A percentile compares a stretch with the other conserved stretches of the same genome.
Conservation (phyloP, 805 yeast species). For the Candida boleticola region DNA sequence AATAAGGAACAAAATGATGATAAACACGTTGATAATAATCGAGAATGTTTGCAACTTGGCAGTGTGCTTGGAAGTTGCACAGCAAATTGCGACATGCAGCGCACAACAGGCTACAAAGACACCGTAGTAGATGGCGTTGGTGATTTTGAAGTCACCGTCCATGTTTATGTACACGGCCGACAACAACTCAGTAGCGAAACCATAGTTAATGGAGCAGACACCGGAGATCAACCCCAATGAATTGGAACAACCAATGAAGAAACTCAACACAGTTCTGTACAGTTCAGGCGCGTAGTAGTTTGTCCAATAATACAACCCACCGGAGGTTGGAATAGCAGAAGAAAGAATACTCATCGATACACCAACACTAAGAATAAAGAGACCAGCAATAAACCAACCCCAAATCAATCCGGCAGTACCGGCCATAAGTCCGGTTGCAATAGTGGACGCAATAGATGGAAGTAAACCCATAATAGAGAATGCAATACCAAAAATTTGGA, state of each 20-base stretch:
- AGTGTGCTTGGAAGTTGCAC: constrained; percentile 53
- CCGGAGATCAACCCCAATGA: constrained; percentile 67
- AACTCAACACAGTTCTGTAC: constrained; percentile 52
- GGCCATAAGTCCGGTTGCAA: constrained; percentile 21
- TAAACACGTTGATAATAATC: constrained; percentile 49
- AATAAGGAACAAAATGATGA: constrained; percentile 55
- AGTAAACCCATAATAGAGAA: constrained; percentile 34
- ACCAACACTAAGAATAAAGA: constrained; percentile 25
- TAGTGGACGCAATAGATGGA: constrained; percentile 27
- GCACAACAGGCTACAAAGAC: constrained; percentile 61
- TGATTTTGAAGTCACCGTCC: constrained; percentile 55
- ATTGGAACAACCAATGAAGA: constrained; percentile 65
- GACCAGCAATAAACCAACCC: constrained; percentile 29
- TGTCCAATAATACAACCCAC: constrained; percentile 38
- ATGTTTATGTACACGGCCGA: constrained; percentile 55
- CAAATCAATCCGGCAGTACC: constrained; percentile 32
- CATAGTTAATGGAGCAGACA: constrained; percentile 66
- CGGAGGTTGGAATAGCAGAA: constrained; percentile 26
- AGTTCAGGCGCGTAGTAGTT: constrained; percentile 57
- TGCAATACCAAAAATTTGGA: constrained; percentile 57
- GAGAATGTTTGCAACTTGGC: constrained; percentile 62
- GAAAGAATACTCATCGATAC: constrained; percentile 27
- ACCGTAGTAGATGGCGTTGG: constrained; percentile 57
- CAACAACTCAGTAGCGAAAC: constrained; percentile 58
- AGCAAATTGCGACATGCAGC: constrained; percentile 51